Evolutionary conservation across 1,139 yeast species (phyloP), one percentile per base, ranked within the genome.

Genomic region (Pichia sp.): DNA sequence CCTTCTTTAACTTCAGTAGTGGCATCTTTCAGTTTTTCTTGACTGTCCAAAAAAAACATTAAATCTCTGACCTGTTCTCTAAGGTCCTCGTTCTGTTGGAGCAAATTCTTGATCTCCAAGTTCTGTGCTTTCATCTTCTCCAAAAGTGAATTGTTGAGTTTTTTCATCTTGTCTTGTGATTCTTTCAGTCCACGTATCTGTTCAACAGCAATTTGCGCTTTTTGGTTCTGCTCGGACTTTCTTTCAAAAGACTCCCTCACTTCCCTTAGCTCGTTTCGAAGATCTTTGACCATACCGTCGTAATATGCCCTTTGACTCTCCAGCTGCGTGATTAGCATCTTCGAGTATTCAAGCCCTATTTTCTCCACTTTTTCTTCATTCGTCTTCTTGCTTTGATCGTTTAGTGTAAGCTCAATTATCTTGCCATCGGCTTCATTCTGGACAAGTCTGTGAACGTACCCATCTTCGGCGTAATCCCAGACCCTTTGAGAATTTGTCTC

Each of bases 381-480:
- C 60, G 37, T 28, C 21, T 44, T 46, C 12, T 40, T 39, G 9
- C 41, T 36, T 16, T 40, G 42, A 29, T 46, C 46, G 12, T 55
- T 48, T 32, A 55, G 47, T 5, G 70, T 69, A 30, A 84, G 63
- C 53, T 85, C 94, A 4, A 85, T 93, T 22, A 85, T 57, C 49
- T 85, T 85, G 0, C 95, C 95, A 55, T 85, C 95, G 0, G 80
- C 67, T 51, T 85, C 91, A 58, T 85, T 86, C 42, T 88, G 85
- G 4, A 88, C 71, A 30, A 88, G 61, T 35, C 96, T 63, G 59
- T 88, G 97, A 6, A 88, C 96, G 56, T 87, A 88, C 45, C 77
- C 78, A 54, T 88, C 96, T 2, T 91, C 91, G 0, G 91, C 88
- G 56, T 88, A 88, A 56, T 88, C 96, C 97, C 97, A 88, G 2